phyloP scores from a whole-genome alignment of 192 early-diverging fungal genomes.

The Gorgonomyces haynaldii region DNA sequence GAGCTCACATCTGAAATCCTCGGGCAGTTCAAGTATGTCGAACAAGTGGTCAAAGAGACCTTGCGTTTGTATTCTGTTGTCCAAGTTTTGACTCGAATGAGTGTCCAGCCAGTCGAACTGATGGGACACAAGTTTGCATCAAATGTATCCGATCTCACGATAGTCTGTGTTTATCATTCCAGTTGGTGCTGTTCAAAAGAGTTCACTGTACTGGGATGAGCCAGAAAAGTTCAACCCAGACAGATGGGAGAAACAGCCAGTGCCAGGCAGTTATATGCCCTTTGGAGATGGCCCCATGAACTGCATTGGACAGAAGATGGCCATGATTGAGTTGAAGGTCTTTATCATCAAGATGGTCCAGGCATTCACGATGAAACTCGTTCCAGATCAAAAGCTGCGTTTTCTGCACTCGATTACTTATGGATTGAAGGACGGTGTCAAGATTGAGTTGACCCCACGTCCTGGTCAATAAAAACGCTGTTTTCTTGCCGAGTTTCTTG shows the following conservation, averaged over 20 bases:
- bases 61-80: conserved; percentile 22
- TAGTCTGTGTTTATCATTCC: neutral
- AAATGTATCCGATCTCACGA: neutral
- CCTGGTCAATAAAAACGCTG: too few relatives aligned
- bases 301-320: conserved; percentile 39
- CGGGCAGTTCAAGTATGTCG: conserved; percentile 14
- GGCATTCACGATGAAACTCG: conserved; percentile 1
- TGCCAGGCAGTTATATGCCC: conserved; percentile 21
- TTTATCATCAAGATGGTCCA: conserved; percentile 7
- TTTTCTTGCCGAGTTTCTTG: too few relatives aligned
- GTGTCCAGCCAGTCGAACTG: conserved; percentile 8
- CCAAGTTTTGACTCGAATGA: neutral
- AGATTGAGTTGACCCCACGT: too few relatives aligned
- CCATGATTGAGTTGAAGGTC: conserved; percentile 22
- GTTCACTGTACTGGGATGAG: conserved; percentile 11
- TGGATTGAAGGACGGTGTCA: conserved; percentile 13
- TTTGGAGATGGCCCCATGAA: conserved; percentile 37
- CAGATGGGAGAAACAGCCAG: conserved; percentile 18
- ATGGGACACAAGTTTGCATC: conserved; percentile 3
- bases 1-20: conserved; percentile 12
- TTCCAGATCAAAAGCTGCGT: neutral
- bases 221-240: conserved; percentile 24
- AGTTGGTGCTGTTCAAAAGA: conserved; percentile 13
- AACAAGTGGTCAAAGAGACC: conserved; percentile 25
- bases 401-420: conserved; percentile 6